A percentile compares a stretch with the other conserved stretches of the same genome.
These are phyloP conservation scores for Starmerella apicola DNA, from an alignment of 805 yeast species.

Conservation along the genomic window DNA sequence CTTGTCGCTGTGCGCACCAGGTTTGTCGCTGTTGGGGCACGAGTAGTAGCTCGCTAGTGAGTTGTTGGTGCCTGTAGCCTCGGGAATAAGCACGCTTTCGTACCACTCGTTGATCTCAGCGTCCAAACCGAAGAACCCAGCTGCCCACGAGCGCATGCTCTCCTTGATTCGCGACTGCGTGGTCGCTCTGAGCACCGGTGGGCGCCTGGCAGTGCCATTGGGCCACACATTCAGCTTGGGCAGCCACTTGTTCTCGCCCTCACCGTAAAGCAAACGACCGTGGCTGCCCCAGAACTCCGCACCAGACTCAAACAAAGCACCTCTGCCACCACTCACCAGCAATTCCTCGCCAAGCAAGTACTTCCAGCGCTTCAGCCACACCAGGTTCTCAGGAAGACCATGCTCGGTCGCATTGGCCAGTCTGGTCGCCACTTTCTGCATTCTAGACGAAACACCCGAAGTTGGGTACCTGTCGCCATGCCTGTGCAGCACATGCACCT, in stretches of 20 bases:
- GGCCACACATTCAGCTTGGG: slow-evolving; percentile 23
- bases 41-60: slow-evolving; percentile 30
- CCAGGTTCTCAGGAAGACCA: slow-evolving; percentile 20
- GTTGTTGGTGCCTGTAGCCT: slow-evolving; percentile 26
- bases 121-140: slow-evolving; percentile 32
- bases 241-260: slow-evolving; percentile 23
- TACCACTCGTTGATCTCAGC: slow-evolving; percentile 27
- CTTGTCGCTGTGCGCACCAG: slow-evolving; percentile 22
- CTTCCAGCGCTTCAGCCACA: slow-evolving; percentile 29
- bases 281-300: slow-evolving; percentile 33
- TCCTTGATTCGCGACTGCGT: slow-evolving; percentile 31
- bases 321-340: slow-evolving; percentile 30
- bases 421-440: slow-evolving; percentile 30
- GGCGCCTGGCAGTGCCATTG: slow-evolving; percentile 27
- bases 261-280: slow-evolving; percentile 29
- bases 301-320: slow-evolving; percentile 30
- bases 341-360: slow-evolving; percentile 26
- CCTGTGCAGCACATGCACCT: slow-evolving; percentile 58
- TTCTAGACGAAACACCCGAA: slow-evolving; percentile 29
- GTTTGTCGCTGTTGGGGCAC: slow-evolving; percentile 28
- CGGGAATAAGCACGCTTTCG: slow-evolving; percentile 26
- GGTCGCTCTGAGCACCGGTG: slow-evolving; percentile 30
- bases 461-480: slow-evolving; percentile 74
- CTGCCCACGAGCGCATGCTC: slow-evolving; percentile 34
- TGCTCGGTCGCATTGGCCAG: slow-evolving; percentile 22